A percentile compares a stretch with the other conserved stretches of the same genome.
Evolutionary conservation across 441 rosid genomes (phyloP).

Genomic region (Gossypium trilobum): DNA sequence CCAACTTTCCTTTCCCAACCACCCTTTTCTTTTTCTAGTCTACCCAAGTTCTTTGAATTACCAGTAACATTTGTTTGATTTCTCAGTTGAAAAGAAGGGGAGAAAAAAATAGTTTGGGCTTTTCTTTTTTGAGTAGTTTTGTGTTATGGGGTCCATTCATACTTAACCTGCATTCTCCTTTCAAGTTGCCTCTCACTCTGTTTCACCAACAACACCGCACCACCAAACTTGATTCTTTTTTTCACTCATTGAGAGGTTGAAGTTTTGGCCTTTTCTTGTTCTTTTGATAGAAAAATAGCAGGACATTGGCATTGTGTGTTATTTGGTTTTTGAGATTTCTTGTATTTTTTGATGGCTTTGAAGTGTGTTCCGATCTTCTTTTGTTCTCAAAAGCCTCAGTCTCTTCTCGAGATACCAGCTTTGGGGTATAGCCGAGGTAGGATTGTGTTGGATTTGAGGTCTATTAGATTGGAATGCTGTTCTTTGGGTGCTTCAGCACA

Average conservation of each 20-base stretch:
- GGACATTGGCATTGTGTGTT: conserved; percentile 15
- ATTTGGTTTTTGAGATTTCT: conserved; percentile 9
- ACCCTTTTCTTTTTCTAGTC: not conserved
- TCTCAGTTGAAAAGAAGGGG: not conserved
- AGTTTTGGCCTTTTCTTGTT: not conserved
- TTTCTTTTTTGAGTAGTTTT: not conserved
- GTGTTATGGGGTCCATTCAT: conserved; percentile 22
- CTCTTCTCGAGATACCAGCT: conserved; percentile 27
- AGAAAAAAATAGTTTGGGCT: not conserved
- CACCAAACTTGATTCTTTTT: conserved; percentile 15
- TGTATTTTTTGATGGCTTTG: conserved; percentile 38
- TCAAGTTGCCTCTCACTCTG: conserved; percentile 18
- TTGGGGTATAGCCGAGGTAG: conserved; percentile 30
- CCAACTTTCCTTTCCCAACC: conserved; percentile 15
- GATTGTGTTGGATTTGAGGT: conserved; percentile 26
- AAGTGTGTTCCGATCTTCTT: conserved; percentile 41
- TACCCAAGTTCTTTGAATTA: not conserved
- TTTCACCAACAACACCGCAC: conserved; percentile 24
- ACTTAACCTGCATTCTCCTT: conserved; percentile 12
- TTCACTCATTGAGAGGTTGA: not conserved
- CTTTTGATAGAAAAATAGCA: not conserved
- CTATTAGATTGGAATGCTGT: conserved; percentile 36
- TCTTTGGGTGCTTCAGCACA: conserved; percentile 31
- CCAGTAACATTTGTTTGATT: not conserved
- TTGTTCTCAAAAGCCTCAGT: conserved; percentile 31